A percentile compares a stretch with the other conserved stretches of the same genome.
These are phyloP conservation scores for Aspergillus baeticus DNA, from an alignment of 495 filamentous ascomycete genomes.

Conservation along the genomic window DNA sequence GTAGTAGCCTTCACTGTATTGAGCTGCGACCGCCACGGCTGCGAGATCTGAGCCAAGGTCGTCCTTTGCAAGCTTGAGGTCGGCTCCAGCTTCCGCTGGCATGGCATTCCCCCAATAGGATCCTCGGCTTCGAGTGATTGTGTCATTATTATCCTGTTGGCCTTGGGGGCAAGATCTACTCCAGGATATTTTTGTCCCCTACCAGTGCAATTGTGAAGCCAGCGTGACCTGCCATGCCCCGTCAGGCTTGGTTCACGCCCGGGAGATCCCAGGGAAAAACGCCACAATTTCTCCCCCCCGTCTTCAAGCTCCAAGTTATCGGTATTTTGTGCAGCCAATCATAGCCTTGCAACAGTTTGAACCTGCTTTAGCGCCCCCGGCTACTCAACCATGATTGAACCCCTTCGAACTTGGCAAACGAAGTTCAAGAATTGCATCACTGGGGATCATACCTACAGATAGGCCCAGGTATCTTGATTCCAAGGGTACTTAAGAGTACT, in stretches of 20 bases:
- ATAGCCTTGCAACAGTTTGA: neutral
- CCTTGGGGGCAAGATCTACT: too few species aligned
- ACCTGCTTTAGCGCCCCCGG: neutral
- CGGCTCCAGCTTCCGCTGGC: neutral
- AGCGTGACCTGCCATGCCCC: neutral
- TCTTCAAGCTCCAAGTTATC: neutral
- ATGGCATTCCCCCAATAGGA: neutral
- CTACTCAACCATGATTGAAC: neutral
- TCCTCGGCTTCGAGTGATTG: neutral
- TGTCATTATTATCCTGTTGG: neutral
- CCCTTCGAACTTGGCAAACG: neutral
- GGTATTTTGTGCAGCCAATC: neutral
- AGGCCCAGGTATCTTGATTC: neutral
- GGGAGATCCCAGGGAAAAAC: neutral
- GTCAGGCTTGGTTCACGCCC: neutral
- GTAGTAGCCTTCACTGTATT: too few species aligned
- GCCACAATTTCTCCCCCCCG: neutral
- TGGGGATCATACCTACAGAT: too few species aligned
- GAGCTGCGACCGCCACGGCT: too few species aligned
- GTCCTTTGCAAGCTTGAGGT: neutral
- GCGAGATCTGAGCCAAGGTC: too few species aligned
- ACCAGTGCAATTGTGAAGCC: too few species aligned
- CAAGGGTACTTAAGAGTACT: neutral
- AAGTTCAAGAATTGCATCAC: neutral
- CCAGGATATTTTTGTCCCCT: neutral